Evolutionary conservation across 495 filamentous ascomycete species (phyloP).

Genomic region (Ramalina intermedia): DNA sequence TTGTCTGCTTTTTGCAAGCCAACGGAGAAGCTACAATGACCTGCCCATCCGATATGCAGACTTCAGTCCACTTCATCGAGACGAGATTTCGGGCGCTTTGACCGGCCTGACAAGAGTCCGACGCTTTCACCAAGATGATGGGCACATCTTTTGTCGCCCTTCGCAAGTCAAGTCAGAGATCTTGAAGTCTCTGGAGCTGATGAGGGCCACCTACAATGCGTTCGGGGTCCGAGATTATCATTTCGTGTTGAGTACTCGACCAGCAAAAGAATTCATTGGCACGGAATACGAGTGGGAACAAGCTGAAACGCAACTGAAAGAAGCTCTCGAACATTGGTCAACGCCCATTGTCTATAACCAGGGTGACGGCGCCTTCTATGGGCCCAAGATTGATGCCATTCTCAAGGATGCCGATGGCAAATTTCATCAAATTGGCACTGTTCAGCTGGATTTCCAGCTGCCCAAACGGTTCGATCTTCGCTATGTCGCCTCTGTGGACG

Average conservation of each 20-base stretch:
- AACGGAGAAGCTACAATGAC: conserved; percentile 62
- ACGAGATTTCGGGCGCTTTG: conserved; percentile 75
- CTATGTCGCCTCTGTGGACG: conserved; percentile 64
- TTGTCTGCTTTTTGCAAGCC: conserved; percentile 69
- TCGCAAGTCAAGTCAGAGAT: conserved; percentile 75
- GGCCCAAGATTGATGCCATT: conserved; percentile 88
- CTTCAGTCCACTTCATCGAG: conserved; percentile 82
- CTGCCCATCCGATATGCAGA: conserved; percentile 85
- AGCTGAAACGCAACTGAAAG: conserved; percentile 58
- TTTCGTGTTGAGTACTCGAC: conserved; percentile 69
- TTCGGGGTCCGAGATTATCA: conserved; percentile 62
- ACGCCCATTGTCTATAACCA: conserved; percentile 56
- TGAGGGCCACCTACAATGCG: conserved; percentile 60
- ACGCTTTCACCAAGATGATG: conserved; percentile 93
- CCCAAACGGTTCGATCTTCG: conserved; percentile 67
- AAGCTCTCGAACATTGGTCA: conserved; percentile 51
- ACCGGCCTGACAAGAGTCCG: conserved; percentile 79
- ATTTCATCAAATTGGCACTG: conserved; percentile 81
- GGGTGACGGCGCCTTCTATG: conserved; percentile 88
- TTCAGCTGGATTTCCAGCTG: conserved; percentile 89
- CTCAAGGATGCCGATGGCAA: conserved; percentile 72
- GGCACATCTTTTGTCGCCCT: conserved; percentile 85
- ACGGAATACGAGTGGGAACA: conserved; percentile 65
- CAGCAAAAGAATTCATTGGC: conserved; percentile 63
- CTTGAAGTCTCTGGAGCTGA: conserved; percentile 60